Conservation (phyloP, 2,329 filamentous ascomycete species). For the Triangularia verruculosa region DNA sequence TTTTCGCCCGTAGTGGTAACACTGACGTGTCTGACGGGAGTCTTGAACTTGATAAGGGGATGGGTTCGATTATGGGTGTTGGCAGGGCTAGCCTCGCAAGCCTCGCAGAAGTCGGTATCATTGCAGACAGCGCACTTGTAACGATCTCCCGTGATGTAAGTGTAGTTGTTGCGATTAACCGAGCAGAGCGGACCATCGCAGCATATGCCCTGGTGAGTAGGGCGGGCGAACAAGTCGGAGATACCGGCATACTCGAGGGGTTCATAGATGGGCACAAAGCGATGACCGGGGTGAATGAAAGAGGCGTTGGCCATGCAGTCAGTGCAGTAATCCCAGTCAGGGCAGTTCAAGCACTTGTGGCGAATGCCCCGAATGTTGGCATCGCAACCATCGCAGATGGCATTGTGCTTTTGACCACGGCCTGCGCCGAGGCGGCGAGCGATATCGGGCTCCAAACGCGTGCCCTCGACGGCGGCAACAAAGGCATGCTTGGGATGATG, state of each 20-base stretch:
- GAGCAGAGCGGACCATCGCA: constrained; percentile 90
- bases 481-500: constrained; percentile 90
- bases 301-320: constrained; percentile 66
- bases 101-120: constrained; percentile 91
- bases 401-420: constrained; percentile 77
- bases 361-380: constrained; percentile 83
- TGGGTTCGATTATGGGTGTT: constrained; percentile 94
- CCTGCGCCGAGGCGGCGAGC: constrained; percentile 71
- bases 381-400: constrained; percentile 93
- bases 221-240: constrained; percentile 40
- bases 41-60: constrained; percentile 95
- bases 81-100: constrained; percentile 82
- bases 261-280: constrained; percentile 85
- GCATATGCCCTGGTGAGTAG: constrained; percentile 78
- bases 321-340: constrained; percentile 94
- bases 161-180: constrained; percentile 37
- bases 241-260: constrained; percentile 48
- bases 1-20: constrained; percentile 83
- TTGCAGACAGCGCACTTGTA: constrained; percentile 98
- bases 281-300: constrained; percentile 74
- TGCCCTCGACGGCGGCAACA: constrained; percentile 61
- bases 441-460: constrained; percentile 59
- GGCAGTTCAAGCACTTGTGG: constrained; percentile 95
- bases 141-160: constrained; percentile 80
- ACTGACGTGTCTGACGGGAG: constrained; percentile 80